These are phyloP conservation scores for Vigna angularis DNA, from an alignment of 306 rosid genomes.

Conservation along the genomic window DNA sequence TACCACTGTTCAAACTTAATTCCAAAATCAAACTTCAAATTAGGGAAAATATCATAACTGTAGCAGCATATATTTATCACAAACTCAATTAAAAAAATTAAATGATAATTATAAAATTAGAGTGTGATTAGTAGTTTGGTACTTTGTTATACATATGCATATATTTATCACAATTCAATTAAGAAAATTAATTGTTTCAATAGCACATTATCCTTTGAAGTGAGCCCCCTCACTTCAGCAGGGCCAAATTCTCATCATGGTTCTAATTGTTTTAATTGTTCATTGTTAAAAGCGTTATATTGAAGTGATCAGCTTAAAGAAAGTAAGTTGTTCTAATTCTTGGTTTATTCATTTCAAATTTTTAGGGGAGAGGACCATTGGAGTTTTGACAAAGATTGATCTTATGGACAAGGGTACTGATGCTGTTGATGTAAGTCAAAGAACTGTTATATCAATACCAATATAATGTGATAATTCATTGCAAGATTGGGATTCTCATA, in stretches of 20 bases:
- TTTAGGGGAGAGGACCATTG: conserved; percentile 90
- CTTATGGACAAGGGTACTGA: conserved; percentile 99
- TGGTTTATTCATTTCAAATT: conserved; percentile 41
- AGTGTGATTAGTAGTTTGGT: neutral
- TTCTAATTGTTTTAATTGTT: conserved; percentile 7
- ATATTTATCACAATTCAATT: neutral
- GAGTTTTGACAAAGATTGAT: conserved; percentile 97
- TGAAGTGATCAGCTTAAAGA: conserved; percentile 7
- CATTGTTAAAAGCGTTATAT: conserved; percentile 11
- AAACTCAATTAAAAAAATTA: too few species aligned
- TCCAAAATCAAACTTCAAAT: neutral
- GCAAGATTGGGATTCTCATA: conserved; percentile 27
- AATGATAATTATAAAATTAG: neutral
- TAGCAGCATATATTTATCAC: too few species aligned
- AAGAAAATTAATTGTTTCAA: neutral
- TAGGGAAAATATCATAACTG: neutral
- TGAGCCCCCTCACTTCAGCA: neutral
- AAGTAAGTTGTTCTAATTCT: conserved; percentile 26
- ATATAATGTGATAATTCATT: conserved; percentile 36
- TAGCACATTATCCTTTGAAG: neutral
- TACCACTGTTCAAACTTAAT: too few species aligned
- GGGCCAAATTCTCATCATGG: neutral
- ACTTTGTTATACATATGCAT: neutral
- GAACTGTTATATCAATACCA: conserved; percentile 19
- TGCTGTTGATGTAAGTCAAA: conserved; percentile 89